Percentiles rank a stretch among this genome's conserved stretches.
phyloP scores from a whole-genome alignment of 2,329 filamentous ascomycete species.

The Neophaeococcomyces mojaviensis region DNA sequence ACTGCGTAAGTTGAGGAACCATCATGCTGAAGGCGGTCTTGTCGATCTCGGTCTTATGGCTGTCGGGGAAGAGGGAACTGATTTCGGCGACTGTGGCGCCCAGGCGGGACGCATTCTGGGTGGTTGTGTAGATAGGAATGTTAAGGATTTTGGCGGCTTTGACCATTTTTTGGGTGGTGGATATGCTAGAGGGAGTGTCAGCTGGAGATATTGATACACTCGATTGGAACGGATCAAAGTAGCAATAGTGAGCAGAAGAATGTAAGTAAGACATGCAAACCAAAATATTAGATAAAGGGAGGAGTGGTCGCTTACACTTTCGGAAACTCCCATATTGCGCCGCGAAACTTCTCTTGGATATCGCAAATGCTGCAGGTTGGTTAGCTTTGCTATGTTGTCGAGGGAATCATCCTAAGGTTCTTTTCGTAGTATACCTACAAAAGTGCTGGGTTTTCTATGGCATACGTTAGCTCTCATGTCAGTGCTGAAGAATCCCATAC shows the following conservation, averaged over 20 bases:
- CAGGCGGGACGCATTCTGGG: slow-evolving; percentile 70
- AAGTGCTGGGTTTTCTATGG: slow-evolving; percentile 38
- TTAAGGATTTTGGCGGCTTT: slow-evolving; percentile 55
- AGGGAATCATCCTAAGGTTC: too few relatives aligned
- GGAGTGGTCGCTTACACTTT: slow-evolving; percentile 54
- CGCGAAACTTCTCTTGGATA: slow-evolving; percentile 85
- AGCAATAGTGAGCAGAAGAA: not conserved
- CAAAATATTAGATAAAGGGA: too few relatives aligned
- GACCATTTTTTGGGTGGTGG: slow-evolving; percentile 62
- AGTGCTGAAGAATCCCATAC: not conserved
- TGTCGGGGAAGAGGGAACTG: slow-evolving; percentile 41
- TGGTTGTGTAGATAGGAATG: slow-evolving; percentile 78
- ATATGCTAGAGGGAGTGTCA: slow-evolving; percentile 37
- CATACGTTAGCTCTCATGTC: not conserved
- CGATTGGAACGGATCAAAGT: not conserved
- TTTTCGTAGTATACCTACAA: slow-evolving; percentile 34
- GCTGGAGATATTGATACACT: not conserved
- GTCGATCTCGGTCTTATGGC: slow-evolving; percentile 57
- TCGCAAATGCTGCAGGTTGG: slow-evolving; percentile 69
- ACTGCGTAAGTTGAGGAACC: slow-evolving; percentile 53
- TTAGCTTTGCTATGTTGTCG: not conserved
- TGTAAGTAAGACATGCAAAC: too few relatives aligned
- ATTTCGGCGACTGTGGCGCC: slow-evolving; percentile 76
- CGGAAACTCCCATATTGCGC: slow-evolving; percentile 74
- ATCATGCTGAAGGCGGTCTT: slow-evolving; percentile 85